Evolutionary conservation across 73 alveolate genomes (phyloP).

Genomic region (Paramecium sonneborni): DNA sequence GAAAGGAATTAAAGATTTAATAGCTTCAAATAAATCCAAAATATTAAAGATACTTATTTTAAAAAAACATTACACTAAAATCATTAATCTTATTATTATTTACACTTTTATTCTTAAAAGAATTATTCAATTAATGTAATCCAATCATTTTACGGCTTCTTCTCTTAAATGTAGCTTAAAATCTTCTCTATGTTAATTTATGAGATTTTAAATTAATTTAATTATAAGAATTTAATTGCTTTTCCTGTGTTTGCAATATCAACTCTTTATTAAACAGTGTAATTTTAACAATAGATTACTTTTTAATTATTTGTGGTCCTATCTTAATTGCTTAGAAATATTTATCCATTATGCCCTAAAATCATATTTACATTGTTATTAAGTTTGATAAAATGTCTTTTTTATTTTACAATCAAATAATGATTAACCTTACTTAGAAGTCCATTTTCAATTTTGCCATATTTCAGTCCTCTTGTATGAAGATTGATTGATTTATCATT

Average conservation of each 20-base stretch:
- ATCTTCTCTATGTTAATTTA: too few species aligned
- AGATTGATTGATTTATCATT: constrained; percentile 69
- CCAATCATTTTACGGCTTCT: too few species aligned
- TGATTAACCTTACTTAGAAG: constrained; percentile 52
- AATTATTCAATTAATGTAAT: too few species aligned
- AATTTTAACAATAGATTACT: not conserved
- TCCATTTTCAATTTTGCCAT: constrained; percentile 73
- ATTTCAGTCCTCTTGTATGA: constrained; percentile 71
- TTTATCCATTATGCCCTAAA: constrained; percentile 62
- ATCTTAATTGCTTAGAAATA: constrained; percentile 29
- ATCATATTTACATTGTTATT: constrained; percentile 50
- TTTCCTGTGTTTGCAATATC: not conserved
- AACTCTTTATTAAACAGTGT: constrained; percentile 11
- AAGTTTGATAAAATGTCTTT: constrained; percentile 51
- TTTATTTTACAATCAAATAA: constrained; percentile 53
- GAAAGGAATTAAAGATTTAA: too few species aligned
- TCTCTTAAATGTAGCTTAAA: too few species aligned
- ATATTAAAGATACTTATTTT: too few species aligned
- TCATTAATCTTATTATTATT: too few species aligned
- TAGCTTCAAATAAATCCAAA: too few species aligned
- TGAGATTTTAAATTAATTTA: too few species aligned
- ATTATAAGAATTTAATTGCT: not conserved
- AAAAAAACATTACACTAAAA: too few species aligned
- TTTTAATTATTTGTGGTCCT: constrained; percentile 3
- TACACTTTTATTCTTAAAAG: too few species aligned